Percentiles rank a stretch among this genome's conserved stretches.
Evolutionary conservation across 164 flowering plant species (phyloP).

Genomic region (Cinnamomum micranthum): DNA sequence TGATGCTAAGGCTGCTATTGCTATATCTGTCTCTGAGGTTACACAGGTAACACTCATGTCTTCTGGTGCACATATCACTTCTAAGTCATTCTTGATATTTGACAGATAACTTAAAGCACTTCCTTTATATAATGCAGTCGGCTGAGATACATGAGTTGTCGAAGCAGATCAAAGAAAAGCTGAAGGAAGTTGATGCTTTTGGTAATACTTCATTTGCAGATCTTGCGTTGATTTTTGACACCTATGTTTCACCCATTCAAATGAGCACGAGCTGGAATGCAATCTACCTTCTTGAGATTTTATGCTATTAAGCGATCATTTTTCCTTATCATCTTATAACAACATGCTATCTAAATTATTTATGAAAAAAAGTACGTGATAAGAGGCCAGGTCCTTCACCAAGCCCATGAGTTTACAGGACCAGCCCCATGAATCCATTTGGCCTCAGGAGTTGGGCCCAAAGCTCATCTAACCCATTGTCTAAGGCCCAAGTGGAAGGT

Average conservation of each 20-base stretch:
- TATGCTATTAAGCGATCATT: no score
- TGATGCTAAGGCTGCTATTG: slow-evolving; percentile 99
- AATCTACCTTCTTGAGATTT: no score
- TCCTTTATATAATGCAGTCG: slow-evolving; percentile 39
- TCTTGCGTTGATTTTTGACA: background rate
- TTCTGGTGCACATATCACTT: background rate
- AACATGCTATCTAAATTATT: no score
- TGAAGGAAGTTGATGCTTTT: slow-evolving; percentile 78
- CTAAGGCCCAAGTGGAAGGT: no score
- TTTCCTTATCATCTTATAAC: no score
- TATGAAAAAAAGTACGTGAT: no score
- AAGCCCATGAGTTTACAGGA: no score
- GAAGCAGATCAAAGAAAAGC: slow-evolving; percentile 83
- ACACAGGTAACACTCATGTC: slow-evolving; percentile 52
- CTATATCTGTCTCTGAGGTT: slow-evolving; percentile 91
- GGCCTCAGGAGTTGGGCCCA: no score
- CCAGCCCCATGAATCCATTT: no score
- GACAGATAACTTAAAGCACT: background rate
- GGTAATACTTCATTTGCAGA: slow-evolving; percentile 36
- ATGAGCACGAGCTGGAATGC: no score
- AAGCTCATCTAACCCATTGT: no score
- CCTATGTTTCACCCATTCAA: background rate
- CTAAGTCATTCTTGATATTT: background rate
- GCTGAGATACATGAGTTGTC: slow-evolving; percentile 79
- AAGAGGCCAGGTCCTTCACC: no score